Conservation (phyloP, 2,329 filamentous ascomycete species). For the Colletotrichum trifolii region DNA sequence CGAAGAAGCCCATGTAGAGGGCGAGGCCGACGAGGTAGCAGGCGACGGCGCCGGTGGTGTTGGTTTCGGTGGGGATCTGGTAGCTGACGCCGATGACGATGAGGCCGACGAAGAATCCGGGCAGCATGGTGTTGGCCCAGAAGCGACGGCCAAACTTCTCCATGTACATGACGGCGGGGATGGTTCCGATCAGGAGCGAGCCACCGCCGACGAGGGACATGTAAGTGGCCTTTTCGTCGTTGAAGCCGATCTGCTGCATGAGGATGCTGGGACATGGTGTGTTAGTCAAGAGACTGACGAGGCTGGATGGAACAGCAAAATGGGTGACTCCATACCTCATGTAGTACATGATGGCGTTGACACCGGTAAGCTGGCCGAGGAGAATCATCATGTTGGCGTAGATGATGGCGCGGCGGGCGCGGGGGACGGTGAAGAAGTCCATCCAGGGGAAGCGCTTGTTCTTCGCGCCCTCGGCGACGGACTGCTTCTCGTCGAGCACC, state of each 20-base stretch:
- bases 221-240: slow-evolving; percentile 71
- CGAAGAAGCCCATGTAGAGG: slow-evolving; percentile 76
- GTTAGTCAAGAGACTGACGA: neutral
- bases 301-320: neutral
- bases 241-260: slow-evolving; percentile 76
- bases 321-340: slow-evolving; percentile 55
- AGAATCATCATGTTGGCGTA: slow-evolving; percentile 79
- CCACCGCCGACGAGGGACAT: slow-evolving; percentile 81
- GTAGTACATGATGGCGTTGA: slow-evolving; percentile 79
- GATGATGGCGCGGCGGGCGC: slow-evolving; percentile 72
- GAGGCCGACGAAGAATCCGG: slow-evolving; percentile 77
- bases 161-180: slow-evolving; percentile 77
- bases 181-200: slow-evolving; percentile 73
- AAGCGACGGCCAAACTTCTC: slow-evolving; percentile 78
- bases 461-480: slow-evolving; percentile 60
- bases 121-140: slow-evolving; percentile 79
- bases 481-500: slow-evolving; percentile 66
- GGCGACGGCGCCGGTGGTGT: slow-evolving; percentile 63
- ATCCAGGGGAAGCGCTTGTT: slow-evolving; percentile 74
- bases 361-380: slow-evolving; percentile 76
- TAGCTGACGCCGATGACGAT: slow-evolving; percentile 74
- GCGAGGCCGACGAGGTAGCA: slow-evolving; percentile 76
- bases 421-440: slow-evolving; percentile 78
- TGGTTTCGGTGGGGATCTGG: slow-evolving; percentile 59
- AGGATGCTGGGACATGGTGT: slow-evolving; percentile 49